Evolutionary conservation across 805 yeast species (phyloP), one percentile per base, ranked within the genome.

Genomic region (Kodamaea hsintzibuensis): DNA sequence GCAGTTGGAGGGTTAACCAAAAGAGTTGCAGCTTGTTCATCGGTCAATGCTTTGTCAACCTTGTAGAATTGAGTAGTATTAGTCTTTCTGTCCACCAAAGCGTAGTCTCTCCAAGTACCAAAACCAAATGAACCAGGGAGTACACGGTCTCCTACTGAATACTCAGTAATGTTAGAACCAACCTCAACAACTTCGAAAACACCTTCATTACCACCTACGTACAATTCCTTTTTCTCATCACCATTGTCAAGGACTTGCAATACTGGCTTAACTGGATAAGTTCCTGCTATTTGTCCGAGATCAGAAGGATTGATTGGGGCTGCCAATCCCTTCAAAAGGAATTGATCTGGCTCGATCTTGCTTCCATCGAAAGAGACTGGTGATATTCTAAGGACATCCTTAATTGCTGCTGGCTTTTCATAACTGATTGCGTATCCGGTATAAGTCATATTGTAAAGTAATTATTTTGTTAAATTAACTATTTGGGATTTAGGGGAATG

Each of bases 301-400:
- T 92, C 98, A 0, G 96, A 88, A 0, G 98, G 98, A 65, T 92
- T 92, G 58, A 92, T 79, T 1, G 98, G 97, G 57, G 88, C 82
- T 0, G 96, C 96, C 39, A 91, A 65, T 1, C 91, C 72, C 62
- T 85, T 80, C 52, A 90, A 67, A n/a, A 90, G 71, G 12, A 90
- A 74, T 51, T 85, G 74, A 42, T 60, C 56, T n/a, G 61, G 52
- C 13, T 49, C 51, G 37, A 69, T 49, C 17, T 57, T 55, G 6
- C 60, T 47, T 14, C 61, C 51, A 48, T 70, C 71, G 30, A 70
- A 66, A 18, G 60, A 53, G 50, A 58, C 60, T 2, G 56, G 53
- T 40, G 72, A 61, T 10, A 56, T 58, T 43, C 54, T 43, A 14
- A 71, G 37, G 57, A 30, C 35, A 12, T 12, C 13, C 35, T 8